These are phyloP conservation scores for Furcasterigmium furcatum DNA, from an alignment of 2,329 filamentous ascomycete genomes.

Conservation along the genomic window DNA sequence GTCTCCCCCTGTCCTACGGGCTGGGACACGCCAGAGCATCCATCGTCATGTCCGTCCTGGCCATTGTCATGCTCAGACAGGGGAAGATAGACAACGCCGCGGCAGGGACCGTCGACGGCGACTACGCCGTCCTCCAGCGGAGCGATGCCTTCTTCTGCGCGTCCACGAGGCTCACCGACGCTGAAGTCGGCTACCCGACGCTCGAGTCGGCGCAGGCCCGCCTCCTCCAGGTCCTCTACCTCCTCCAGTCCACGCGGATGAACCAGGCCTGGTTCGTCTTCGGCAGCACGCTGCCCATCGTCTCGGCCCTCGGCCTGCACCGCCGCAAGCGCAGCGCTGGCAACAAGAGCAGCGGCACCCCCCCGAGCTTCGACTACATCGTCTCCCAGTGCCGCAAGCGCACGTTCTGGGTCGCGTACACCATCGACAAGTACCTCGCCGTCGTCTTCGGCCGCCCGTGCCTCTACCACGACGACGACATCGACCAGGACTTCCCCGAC, in stretches of 20 bases:
- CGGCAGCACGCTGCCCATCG: conserved; percentile 51
- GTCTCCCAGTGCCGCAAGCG: conserved; percentile 50
- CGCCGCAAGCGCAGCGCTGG: conserved; percentile 4
- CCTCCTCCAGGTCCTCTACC: conserved; percentile 54
- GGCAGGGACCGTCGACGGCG: neutral
- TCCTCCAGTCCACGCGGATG: conserved; percentile 55
- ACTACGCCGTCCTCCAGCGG: conserved; percentile 7
- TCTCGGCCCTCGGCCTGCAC: conserved; percentile 35
- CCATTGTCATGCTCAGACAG: conserved; percentile 42
- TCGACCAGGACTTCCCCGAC: conserved; percentile 58
- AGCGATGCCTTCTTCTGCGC: conserved; percentile 21
- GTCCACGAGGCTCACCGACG: conserved; percentile 24
- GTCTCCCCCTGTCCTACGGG: conserved; percentile 28
- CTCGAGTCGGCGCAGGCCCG: conserved; percentile 56
- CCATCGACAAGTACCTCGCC: conserved; percentile 59
- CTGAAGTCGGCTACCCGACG: conserved; percentile 49
- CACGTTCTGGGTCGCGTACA: conserved; percentile 61
- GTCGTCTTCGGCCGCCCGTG: conserved; percentile 60
- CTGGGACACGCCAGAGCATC: conserved; percentile 42
- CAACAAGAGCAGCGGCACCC: neutral
- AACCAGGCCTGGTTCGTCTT: conserved; percentile 61
- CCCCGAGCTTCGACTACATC: conserved; percentile 32
- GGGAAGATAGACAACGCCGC: conserved; percentile 25
- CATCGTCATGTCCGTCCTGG: conserved; percentile 43
- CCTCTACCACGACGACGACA: conserved; percentile 60